phyloP scores from a whole-genome alignment of 345 rosid genomes.

The Melaleuca alternifolia region DNA sequence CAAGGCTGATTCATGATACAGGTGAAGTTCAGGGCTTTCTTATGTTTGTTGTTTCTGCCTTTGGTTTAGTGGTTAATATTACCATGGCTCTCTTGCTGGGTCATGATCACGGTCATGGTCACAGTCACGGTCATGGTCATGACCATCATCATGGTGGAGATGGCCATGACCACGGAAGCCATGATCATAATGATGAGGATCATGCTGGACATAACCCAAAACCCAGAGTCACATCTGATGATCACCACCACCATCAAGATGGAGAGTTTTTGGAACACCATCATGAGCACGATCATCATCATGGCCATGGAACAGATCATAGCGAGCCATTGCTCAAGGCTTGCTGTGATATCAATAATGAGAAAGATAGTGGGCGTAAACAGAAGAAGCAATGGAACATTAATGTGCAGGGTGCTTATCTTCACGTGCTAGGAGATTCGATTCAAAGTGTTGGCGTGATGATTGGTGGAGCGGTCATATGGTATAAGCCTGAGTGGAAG shows the following conservation, averaged over 20 bases:
- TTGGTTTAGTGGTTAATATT: constrained; percentile 49
- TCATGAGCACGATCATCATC: constrained; percentile 14
- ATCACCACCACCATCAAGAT: neutral
- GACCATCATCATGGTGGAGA: neutral
- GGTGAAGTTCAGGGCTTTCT: constrained; percentile 56
- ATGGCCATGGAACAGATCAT: constrained; percentile 13
- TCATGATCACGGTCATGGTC: constrained; percentile 37
- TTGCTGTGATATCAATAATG: constrained; percentile 6
- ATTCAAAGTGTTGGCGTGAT: constrained; percentile 71
- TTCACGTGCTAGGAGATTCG: constrained; percentile 66
- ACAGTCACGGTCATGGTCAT: constrained; percentile 20
- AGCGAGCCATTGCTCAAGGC: constrained; percentile 20
- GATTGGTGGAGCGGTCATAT: constrained; percentile 61
- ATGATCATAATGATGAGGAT: constrained; percentile 5
- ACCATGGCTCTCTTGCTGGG: constrained; percentile 54
- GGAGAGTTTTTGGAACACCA: neutral
- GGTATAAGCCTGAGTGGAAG: constrained; percentile 71
- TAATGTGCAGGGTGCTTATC: constrained; percentile 62
- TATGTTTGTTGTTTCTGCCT: constrained; percentile 51
- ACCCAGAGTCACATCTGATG: neutral
- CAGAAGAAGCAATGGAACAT: constrained; percentile 39
- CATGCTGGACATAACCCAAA: neutral
- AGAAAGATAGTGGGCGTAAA: neutral
- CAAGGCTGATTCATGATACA: constrained; percentile 28
- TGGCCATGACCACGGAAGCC: constrained; percentile 3